Base-by-base conservation (phyloP, 2,329 filamentous ascomycete genomes). In the Diaporthe velutina region DNA sequence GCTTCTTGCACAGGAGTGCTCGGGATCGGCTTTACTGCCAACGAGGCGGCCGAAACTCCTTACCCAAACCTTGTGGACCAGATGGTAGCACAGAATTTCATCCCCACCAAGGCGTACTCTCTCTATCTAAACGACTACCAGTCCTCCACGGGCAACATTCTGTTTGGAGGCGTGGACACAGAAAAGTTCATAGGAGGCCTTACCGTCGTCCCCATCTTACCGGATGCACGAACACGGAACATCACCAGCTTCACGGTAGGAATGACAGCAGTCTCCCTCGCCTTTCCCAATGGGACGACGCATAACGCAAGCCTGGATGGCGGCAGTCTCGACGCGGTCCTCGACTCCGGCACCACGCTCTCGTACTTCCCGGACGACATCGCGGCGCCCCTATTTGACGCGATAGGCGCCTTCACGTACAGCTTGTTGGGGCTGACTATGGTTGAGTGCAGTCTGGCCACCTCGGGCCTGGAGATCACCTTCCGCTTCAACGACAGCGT, bases 101-200 rank as follows among this genome's bases (percentile, higher is more conserved):
- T 94, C 80, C 86, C 88, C 71, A 87, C 86, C 38, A 90, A 90
- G 78, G 91, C 91, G 5, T 95, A 93, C 83, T 94, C 92, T 76
- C 83, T 95, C 35, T 95, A 92, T 85, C 85, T 91, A 73, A 86
- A 88, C 77, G 85, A 88, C 79, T 80, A 85, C 45, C 86, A 90
- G 71, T 87, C 91, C 6, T 88, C 87, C 33, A 89, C 87, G 0
- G 93, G 93, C 55, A 90, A 86, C 76, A 90, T 94, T 76, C 85
- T 94, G 19, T 94, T 94, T 77, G 93, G 93, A 73, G 93, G 92
- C 64, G 87, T 94, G 73, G 92, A 94, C 83, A 92, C 88, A 1
- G 87, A 87, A 75, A 94, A 94, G 82, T 94, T 90, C 83, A 85
- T 87, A 5, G 92, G 92, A 71, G 78, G 84, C 17, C 86, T 94